phyloP scores from a whole-genome alignment of 2,329 filamentous ascomycete species.

The Dendrostoma leiphaemia region DNA sequence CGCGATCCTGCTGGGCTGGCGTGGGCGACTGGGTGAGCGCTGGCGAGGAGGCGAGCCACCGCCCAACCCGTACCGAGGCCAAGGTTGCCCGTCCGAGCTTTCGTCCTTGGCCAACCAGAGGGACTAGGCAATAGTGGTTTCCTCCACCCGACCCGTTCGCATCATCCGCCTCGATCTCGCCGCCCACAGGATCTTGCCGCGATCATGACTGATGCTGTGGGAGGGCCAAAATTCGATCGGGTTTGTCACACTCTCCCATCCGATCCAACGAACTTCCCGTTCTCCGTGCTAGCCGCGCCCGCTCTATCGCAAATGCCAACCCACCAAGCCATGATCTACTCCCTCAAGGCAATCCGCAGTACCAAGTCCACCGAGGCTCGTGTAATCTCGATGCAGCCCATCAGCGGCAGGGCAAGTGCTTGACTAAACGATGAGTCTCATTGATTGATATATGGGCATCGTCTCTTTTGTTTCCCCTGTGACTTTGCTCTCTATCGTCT shows the following conservation, averaged over 20 bases:
- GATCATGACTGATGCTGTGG: constrained; percentile 13
- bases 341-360: neutral
- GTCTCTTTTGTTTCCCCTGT: neutral
- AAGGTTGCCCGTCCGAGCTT: too few species aligned
- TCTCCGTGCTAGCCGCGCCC: neutral
- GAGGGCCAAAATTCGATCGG: constrained; percentile 5
- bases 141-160: too few species aligned
- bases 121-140: too few species aligned
- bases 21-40: too few species aligned
- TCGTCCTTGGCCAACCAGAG: too few species aligned
- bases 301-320: too few species aligned
- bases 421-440: neutral
- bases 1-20: too few species aligned
- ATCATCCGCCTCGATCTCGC: constrained; percentile 14
- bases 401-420: neutral
- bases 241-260: neutral
- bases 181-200: constrained; percentile 11
- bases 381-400: neutral
- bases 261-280: neutral
- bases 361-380: neutral
- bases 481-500: neutral
- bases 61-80: too few species aligned
- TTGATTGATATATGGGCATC: neutral
- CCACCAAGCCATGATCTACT: too few species aligned
- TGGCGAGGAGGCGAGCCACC: too few species aligned